Evolutionary conservation across 139 green algal species (phyloP).

Genomic region (Asterochloris sp.): DNA sequence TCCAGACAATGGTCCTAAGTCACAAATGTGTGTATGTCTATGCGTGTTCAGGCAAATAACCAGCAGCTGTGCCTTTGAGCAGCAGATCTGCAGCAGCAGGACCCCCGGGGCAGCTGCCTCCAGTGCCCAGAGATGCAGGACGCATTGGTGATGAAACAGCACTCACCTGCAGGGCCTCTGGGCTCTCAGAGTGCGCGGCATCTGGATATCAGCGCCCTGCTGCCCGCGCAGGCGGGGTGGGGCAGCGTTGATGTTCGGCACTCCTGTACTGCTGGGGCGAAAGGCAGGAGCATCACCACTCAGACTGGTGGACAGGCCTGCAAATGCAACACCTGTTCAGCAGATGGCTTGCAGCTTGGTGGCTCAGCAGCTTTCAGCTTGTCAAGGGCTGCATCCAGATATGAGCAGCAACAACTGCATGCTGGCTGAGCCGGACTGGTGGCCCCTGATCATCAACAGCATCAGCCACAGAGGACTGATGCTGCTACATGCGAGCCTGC

Average conservation of each 20-base stretch:
- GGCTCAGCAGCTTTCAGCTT: background rate
- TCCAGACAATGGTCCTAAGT: background rate
- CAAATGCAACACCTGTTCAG: background rate
- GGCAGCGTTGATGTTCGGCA: background rate
- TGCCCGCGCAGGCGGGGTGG: too few relatives aligned
- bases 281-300: background rate
- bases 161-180: constrained; percentile 8
- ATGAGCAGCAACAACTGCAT: too few relatives aligned
- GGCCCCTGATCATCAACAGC: too few relatives aligned
- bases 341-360: background rate
- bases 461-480: too few relatives aligned
- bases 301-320: constrained; percentile 3
- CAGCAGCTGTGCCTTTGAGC: background rate
- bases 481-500: too few relatives aligned
- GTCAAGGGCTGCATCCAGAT: too few relatives aligned
- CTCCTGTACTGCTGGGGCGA: background rate
- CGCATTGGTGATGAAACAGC: too few relatives aligned
- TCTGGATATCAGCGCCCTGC: background rate
- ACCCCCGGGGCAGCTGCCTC: background rate
- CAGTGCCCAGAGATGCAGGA: background rate
- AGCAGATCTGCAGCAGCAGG: background rate
- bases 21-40: background rate
- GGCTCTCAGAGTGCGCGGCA: constrained; percentile 6
- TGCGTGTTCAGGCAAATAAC: background rate
- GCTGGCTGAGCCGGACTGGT: too few relatives aligned